Conservation (phyloP, 495 filamentous ascomycete species). For the Podospora sp. region DNA sequence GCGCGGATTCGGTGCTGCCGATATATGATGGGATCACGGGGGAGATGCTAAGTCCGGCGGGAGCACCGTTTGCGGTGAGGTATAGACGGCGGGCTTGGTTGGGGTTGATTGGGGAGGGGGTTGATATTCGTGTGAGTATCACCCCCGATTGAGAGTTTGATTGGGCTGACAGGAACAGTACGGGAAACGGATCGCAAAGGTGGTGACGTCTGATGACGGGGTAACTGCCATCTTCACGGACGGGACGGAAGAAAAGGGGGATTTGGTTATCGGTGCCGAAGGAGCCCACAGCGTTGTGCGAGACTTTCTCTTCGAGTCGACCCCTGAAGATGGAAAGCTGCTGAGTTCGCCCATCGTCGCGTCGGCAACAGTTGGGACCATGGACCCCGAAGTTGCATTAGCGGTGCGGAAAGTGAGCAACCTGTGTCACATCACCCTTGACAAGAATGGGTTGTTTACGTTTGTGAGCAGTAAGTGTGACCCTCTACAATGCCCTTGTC, state of each 20-base stretch:
- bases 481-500: background rate
- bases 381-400: background rate
- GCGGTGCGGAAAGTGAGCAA: background rate
- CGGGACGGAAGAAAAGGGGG: background rate
- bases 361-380: background rate
- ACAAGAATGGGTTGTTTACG: background rate
- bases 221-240: background rate
- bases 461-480: constrained; percentile 6
- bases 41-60: background rate
- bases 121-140: too few species aligned
- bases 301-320: background rate
- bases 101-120: background rate
- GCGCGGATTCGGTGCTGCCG: background rate
- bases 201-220: background rate
- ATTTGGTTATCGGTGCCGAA: background rate
- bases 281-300: background rate
- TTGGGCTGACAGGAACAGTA: background rate
- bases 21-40: background rate
- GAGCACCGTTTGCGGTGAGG: background rate
- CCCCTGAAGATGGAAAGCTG: background rate
- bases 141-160: too few species aligned
- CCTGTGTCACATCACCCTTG: background rate
- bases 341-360: background rate
- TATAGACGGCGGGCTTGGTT: background rate
- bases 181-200: background rate